Base-by-base conservation (phyloP, 768 basidiomycete species). In the Megacollybia marginata region DNA sequence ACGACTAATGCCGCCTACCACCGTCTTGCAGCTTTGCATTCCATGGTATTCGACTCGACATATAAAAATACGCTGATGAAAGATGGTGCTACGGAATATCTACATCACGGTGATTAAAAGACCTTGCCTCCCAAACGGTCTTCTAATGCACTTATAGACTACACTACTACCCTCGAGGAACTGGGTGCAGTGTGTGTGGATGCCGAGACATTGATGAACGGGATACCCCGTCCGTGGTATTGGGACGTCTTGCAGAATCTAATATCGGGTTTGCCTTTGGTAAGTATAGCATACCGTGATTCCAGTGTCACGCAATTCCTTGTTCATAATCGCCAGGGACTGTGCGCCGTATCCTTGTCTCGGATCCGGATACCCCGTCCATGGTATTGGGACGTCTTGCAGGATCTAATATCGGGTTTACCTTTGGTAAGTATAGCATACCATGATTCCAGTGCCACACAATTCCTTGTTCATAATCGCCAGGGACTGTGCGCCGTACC, bases 301-400 rank as follows among this genome's bases (percentile, higher is more conserved):
- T 12, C 20, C 15, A 43, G 3, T 40, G 38, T 5, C 23, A 6
- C 23, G 23, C 4, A 28, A 28, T 28, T 28, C 23, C 23, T 28
- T 40, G 7, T 15, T 40, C 15, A 19, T 32, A 18, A 34, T 34
- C 8, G 36, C n/a, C 44, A 54, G 65, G 57, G 52, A 8, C 42
- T 68, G 6, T 66, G 57, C 44, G 54, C 62, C 4, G 42, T 62
- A 3, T 2, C 23, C 23, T 28, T 28, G 38, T 40, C 38, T 40
- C 7, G 38, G 38, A 40, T 19, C 23, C 20, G 56, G 12, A 49
- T 63, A n/a, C 59, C 65, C 9, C 62, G 64, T 9, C 63, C 70
- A 2, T 72, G 69, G 69, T 60, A 68, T 51, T 75, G 73, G 73
- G 55, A 58, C 4, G 34, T 70, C 12, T 40, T 64, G 10, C 51